phyloP scores from a whole-genome alignment of 192 early-diverging fungal species.

The Oehlia diaphana region DNA sequence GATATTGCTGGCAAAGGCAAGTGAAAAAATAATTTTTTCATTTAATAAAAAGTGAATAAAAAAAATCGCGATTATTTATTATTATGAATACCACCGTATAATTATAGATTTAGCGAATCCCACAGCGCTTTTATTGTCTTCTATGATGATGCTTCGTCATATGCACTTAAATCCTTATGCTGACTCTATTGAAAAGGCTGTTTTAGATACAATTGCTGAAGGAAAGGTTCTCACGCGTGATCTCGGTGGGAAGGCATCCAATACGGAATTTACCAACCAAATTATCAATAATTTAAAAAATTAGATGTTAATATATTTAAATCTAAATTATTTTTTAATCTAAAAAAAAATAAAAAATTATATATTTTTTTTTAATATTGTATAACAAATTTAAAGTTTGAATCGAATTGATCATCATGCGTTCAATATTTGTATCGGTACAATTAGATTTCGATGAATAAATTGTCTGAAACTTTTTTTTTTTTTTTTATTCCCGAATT shows the following conservation, averaged over 20 bases:
- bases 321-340: too few species aligned
- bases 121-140: constrained; percentile 90
- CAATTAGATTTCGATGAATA: background rate
- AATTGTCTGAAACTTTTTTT: background rate
- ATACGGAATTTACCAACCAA: constrained; percentile 80
- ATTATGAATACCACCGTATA: background rate
- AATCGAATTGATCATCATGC: background rate
- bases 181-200: constrained; percentile 84
- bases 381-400: background rate
- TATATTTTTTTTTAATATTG: background rate
- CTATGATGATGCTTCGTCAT: constrained; percentile 98
- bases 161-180: constrained; percentile 84
- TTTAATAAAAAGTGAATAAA: background rate
- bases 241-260: constrained; percentile 84
- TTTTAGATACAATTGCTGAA: constrained; percentile 93
- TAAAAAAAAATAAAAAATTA: background rate
- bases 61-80: background rate
- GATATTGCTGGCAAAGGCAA: constrained; percentile 92
- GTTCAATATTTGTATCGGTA: background rate
- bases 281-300: constrained; percentile 69
- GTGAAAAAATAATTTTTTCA: background rate
- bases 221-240: constrained; percentile 88
- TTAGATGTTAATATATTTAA: background rate
- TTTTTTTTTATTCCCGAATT: background rate
- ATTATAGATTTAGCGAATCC: constrained; percentile 85